Base-by-base conservation (phyloP, 176 grass and related monocot species). In the Avena insularis region DNA sequence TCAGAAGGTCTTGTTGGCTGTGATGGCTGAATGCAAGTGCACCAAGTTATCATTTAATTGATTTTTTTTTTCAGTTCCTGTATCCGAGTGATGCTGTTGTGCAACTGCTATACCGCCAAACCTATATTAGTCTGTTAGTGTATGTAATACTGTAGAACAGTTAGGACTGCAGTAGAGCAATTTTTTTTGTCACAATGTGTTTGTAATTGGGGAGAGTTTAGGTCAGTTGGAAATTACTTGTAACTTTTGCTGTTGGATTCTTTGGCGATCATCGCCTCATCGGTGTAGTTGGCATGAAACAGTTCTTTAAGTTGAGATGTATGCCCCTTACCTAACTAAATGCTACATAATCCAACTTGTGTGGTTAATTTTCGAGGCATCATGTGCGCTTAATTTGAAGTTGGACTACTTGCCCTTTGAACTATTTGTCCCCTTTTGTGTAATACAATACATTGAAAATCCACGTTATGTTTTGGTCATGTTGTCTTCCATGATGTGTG, bases 211-310 rank as follows among this genome's bases (percentile, higher is more conserved):
- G 21, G 1, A 48, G 46, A 48, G 0, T 48, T 48, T 11, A 48
- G 9, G 9, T 10, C 1, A 48, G 11, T 48, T 10, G 9, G 9
- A 63, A 2, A n/a, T 25, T 56, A 40, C 10, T 9, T 47, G 8
- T 75, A 60, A n/a, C 40, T 8, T 11, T 23, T 43, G 2, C n/a
- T 73, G 19, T 73, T 90, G 14, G 6, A 61, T 61, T 43, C 40
- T 43, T 43, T 43, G 40, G 40, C 6, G 40, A 33, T 54, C 23
- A 23, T 23, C 23, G 23, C 45, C 45, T 50, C 14, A 3, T 23
- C 23, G 23, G n/a, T 90, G 40, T 56, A 70, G 21, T 85, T 78
- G 73, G 1, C 43, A 70, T 12, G 17, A 53, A 67, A 23, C 12
- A 29, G 12, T 40, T 68, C 1, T 67, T 1, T 57, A 57, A 65